phyloP scores from a whole-genome alignment of 495 filamentous ascomycete species.

The Schizothecium vesticola region DNA sequence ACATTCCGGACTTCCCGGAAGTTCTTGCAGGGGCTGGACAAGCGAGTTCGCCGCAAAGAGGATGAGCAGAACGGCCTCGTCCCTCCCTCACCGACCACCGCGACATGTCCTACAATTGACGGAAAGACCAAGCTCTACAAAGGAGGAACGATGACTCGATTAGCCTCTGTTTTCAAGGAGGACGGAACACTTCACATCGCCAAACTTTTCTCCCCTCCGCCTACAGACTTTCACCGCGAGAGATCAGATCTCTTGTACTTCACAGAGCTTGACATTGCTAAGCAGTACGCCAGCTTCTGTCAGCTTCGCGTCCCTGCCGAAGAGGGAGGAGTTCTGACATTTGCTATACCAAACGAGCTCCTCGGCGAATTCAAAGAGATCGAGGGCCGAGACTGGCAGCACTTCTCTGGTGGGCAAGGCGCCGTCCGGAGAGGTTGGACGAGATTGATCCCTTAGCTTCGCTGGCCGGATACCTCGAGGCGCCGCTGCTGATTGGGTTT shows the following conservation, averaged over 20 bases:
- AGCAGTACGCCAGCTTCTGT: not conserved
- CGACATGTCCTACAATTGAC: no score
- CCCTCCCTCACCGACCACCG: conserved; percentile 1
- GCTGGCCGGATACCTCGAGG: not conserved
- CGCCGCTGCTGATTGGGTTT: not conserved
- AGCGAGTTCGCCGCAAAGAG: not conserved
- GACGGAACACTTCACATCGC: not conserved
- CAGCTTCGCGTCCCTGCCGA: not conserved
- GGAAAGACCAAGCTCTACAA: not conserved
- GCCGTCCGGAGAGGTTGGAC: not conserved
- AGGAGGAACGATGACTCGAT: not conserved
- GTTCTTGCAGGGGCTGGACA: conserved; percentile 1
- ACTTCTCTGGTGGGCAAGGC: not conserved
- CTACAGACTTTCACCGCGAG: not conserved
- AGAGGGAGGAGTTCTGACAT: not conserved
- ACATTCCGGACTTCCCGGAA: not conserved
- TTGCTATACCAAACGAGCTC: not conserved
- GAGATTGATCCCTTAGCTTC: not conserved
- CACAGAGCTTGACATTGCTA: not conserved
- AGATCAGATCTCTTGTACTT: not conserved
- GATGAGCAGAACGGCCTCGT: not conserved
- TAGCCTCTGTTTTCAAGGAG: not conserved
- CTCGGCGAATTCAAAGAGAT: not conserved
- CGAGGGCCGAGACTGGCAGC: not conserved
- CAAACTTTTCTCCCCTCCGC: not conserved